phyloP scores from a whole-genome alignment of 2,329 filamentous ascomycete genomes.

The Fusarium buxicola region DNA sequence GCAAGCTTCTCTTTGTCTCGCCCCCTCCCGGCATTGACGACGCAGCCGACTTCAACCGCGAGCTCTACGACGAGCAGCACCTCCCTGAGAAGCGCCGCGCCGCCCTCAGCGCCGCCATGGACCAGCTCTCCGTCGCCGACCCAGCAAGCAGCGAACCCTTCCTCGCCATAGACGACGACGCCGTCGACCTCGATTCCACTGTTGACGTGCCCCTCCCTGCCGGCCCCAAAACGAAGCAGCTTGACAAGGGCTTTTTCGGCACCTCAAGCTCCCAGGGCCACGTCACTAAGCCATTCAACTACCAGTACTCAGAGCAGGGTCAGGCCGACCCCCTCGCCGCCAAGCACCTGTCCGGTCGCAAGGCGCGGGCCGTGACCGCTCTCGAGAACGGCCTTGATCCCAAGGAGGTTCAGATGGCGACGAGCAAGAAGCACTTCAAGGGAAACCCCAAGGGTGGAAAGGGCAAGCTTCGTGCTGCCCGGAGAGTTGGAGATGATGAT shows the following conservation, averaged over 20 bases:
- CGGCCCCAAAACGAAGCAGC: slow-evolving; percentile 78
- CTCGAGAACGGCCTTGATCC: slow-evolving; percentile 87
- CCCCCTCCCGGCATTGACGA: slow-evolving; percentile 84
- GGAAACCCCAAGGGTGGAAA: slow-evolving; percentile 73
- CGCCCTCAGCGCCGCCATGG: slow-evolving; percentile 65
- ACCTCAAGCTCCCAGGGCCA: slow-evolving; percentile 72
- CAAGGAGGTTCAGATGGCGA: slow-evolving; percentile 74
- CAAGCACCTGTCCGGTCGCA: slow-evolving; percentile 84
- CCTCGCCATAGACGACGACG: slow-evolving; percentile 48
- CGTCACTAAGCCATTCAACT: slow-evolving; percentile 84
- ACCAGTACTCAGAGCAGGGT: slow-evolving; percentile 89
- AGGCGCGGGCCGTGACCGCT: slow-evolving; percentile 82
- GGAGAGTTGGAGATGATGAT: slow-evolving; percentile 35
- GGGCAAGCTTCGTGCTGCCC: slow-evolving; percentile 55
- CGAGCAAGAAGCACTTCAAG: slow-evolving; percentile 95
- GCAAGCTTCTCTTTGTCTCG: slow-evolving; percentile 91
- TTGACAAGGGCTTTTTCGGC: slow-evolving; percentile 93
- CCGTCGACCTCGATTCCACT: slow-evolving; percentile 48
- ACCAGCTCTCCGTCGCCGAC: slow-evolving; percentile 57
- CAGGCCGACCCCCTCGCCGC: slow-evolving; percentile 50
- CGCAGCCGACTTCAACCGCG: slow-evolving; percentile 82
- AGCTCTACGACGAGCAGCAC: slow-evolving; percentile 86
- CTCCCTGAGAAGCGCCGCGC: slow-evolving; percentile 84
- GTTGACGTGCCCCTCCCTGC: slow-evolving; percentile 65
- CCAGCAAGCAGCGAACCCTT: slow-evolving; percentile 40